These are phyloP conservation scores for Fusarium torreyae DNA, from an alignment of 2,329 filamentous ascomycete genomes.

Conservation along the genomic window DNA sequence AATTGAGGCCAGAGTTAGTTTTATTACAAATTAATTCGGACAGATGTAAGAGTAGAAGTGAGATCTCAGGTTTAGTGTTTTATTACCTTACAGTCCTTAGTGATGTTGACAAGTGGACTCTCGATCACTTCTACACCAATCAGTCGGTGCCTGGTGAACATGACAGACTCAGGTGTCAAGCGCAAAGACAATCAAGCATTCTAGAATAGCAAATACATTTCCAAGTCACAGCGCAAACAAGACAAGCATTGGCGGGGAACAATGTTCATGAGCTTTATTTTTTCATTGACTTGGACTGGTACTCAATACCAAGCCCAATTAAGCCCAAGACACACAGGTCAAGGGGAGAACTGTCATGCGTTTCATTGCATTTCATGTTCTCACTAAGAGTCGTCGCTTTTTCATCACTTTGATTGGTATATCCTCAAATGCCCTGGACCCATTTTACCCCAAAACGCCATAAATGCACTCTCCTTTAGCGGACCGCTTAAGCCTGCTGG, in stretches of 20 bases:
- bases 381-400: slow-evolving; percentile 52
- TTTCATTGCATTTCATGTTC: slow-evolving; percentile 36
- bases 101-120: too few species aligned
- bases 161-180: too few species aligned
- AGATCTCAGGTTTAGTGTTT: too few species aligned
- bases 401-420: slow-evolving; percentile 57
- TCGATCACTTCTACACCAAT: too few species aligned
- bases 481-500: slow-evolving; percentile 71
- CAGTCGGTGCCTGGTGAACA: too few species aligned
- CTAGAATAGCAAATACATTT: background rate
- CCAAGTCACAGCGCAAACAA: slow-evolving; percentile 1
- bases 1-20: too few species aligned
- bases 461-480: slow-evolving; percentile 50
- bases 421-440: slow-evolving; percentile 55
- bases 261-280: slow-evolving; percentile 57
- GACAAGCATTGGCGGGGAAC: slow-evolving; percentile 48
- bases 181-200: background rate
- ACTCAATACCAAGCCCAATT: slow-evolving; percentile 41
- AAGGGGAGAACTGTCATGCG: slow-evolving; percentile 44
- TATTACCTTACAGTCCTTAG: too few species aligned
- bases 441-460: slow-evolving; percentile 63
- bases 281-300: slow-evolving; percentile 53
- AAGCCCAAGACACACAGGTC: slow-evolving; percentile 48
- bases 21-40: too few species aligned
- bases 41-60: too few species aligned